Base-by-base conservation (phyloP, 2,329 filamentous ascomycete genomes). In the Aspergillus transmontanensis region DNA sequence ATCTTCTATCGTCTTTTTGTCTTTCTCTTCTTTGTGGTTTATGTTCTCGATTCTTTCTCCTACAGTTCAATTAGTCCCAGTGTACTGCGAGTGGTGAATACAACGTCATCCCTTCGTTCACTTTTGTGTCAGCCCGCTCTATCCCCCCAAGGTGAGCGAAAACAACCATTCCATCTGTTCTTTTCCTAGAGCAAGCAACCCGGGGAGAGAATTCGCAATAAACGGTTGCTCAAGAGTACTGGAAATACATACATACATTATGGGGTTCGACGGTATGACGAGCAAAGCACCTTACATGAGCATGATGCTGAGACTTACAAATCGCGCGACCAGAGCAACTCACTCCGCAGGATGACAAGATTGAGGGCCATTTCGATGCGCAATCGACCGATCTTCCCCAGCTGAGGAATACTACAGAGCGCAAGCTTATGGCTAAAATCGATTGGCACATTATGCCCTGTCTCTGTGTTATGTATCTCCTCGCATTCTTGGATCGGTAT, bases 371-470 rank as follows among this genome's bases (percentile, higher is more conserved):
- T 23, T 11, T 65, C 30, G 59, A 64, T 19, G 59, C 66, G 32
- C 59, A 62, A 21, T 56, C 66, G 19, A 61, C 60, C 6, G 74
- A 72, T 12, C 69, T 75, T n/a, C 74, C 74, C 41, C 65, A 64
- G 30, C 75, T 80, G 55, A 75, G 70, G 10, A 68, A 63, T 16
- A 81, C 78, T 9, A 80, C 77, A 1, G 89, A 93, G 79, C 81
- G 83, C 67, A 85, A 82, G 70, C 82, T 94, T 63, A 84, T 92
- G 80, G 78, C 83, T 65, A 90, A 89, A 77, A 89, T 94, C 72
- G 91, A 94, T 75, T 75, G 88, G 67, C 87, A 86, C 68, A 83
- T 94, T 58, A 81, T 94, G 58, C 91, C 91, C 0, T 90, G 90
- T 68, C 81, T 94, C 59, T 90, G 87, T 73, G 81, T 93, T 64